These are phyloP conservation scores for Candida khao-thaluensis DNA, from an alignment of 805 yeast species.

Conservation along the genomic window DNA sequence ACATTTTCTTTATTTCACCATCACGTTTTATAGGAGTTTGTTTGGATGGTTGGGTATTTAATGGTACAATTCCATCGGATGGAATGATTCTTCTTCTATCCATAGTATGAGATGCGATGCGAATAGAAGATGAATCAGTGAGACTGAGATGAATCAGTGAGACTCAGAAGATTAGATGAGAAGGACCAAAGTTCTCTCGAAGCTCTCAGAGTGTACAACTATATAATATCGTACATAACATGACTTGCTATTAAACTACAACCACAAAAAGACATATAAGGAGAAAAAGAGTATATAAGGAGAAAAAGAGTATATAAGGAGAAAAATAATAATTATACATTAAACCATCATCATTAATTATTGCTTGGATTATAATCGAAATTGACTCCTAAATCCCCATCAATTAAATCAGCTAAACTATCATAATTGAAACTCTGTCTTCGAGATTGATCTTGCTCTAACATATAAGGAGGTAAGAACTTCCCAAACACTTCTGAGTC, in stretches of 20 bases:
- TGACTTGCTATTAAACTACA: no score
- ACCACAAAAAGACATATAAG: no score
- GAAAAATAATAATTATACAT: background rate
- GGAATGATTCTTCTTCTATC: conserved; percentile 90
- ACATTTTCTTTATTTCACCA: conserved; percentile 43
- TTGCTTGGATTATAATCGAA: conserved; percentile 1
- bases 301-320: no score
- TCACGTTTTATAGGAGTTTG: background rate
- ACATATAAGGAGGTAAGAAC: conserved; percentile 82
- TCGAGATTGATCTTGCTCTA: conserved; percentile 15
- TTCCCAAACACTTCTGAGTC: conserved; percentile 85
- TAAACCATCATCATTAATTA: background rate
- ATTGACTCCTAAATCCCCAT: conserved; percentile 2
- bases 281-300: no score
- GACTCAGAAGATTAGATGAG: no score
- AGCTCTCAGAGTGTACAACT: no score
- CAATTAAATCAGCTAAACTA: conserved; percentile 9
- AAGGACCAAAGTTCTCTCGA: no score
- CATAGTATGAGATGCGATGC: conserved; percentile 19
- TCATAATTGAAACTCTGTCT: conserved; percentile 11
- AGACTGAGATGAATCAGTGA: no score
- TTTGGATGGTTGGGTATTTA: background rate
- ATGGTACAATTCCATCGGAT: conserved; percentile 43
- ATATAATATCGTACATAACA: no score
- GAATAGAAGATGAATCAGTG: no score